Evolutionary conservation across 225 moss, liverwort and hornwort genomes (phyloP), one percentile per base, ranked within the genome.

Genomic region (Antitrichia curtipendula): DNA sequence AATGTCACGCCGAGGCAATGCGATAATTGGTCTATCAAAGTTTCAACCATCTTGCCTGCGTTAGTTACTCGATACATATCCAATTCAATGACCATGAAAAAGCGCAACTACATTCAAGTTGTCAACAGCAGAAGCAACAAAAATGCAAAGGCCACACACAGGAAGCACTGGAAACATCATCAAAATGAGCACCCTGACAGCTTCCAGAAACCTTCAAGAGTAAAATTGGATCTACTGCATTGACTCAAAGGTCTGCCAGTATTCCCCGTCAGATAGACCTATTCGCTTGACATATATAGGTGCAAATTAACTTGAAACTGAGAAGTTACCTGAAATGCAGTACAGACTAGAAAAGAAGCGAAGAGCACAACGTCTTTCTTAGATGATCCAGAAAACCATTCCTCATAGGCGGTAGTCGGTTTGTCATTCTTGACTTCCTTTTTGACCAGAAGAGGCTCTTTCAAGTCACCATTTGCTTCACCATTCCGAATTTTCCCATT

Each of bases 371-470:
- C 43, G 50, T 99, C 99, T 89, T 99, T 99, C 90, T 90, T 92
- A 11, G 98, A 96, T 29, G 98, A 96, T 59, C 95, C 96, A 49
- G 98, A 95, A 82, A 98, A 98, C 98, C 96, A 98, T 82, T 96
- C 95, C 66, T 96, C 95, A 81, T 94, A 93, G 57, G 88, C 6
- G 7, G 87, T 54, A 15, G 81, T 49, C 16, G 73, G 75, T n/a
- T 87, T 92, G n/a, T 86, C 89, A 88, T 61, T 90, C 78, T 89
- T 91, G 34, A 82, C 68, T 29, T 95, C 95, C 87, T 89, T 94
- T 75, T 90, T 93, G 8, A 59, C 52, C 82, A 98, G 75, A 50
- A 98, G 91, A 21, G 98, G 95, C 86, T 98, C 95, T 75, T 87
- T 93, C 62, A 98, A 52, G 54, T 89, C 91, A 75, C 91, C 91